These are phyloP conservation scores for Thermochaetoides thermophila DNA, from an alignment of 495 filamentous ascomycete species.

Conservation along the genomic window DNA sequence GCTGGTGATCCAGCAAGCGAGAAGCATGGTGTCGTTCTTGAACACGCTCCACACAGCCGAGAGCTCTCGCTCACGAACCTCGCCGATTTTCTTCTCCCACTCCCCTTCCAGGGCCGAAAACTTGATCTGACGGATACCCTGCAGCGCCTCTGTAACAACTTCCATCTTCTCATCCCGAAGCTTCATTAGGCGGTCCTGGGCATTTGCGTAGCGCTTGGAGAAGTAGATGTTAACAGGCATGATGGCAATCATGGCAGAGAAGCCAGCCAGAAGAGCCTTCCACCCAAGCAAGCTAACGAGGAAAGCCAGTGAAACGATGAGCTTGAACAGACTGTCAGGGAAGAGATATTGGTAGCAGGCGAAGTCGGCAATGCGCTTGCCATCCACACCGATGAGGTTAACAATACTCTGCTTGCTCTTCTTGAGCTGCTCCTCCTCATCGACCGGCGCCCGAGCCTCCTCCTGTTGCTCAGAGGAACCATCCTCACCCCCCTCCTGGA, in stretches of 20 bases:
- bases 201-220: conserved; percentile 48
- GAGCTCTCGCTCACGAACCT: conserved; percentile 52
- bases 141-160: conserved; percentile 64
- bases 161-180: conserved; percentile 63
- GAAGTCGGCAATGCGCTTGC: conserved; percentile 59
- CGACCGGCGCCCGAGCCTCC: too few relatives aligned
- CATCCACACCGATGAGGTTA: conserved; percentile 68
- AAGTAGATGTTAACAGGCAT: conserved; percentile 56
- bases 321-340: conserved; percentile 40
- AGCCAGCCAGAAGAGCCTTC: conserved; percentile 51
- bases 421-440: conserved; percentile 34
- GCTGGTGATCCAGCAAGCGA: conserved; percentile 56
- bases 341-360: conserved; percentile 51
- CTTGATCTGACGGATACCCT: conserved; percentile 79
- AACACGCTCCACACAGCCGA: conserved; percentile 50
- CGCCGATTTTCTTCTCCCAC: conserved; percentile 64
- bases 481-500: conserved; percentile 1
- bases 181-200: conserved; percentile 66
- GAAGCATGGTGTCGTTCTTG: conserved; percentile 39
- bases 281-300: conserved; percentile 58
- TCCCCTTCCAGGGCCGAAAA: conserved; percentile 69
- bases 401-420: conserved; percentile 62
- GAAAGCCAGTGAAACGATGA: conserved; percentile 51
- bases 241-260: conserved; percentile 46
- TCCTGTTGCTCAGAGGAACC: conserved; percentile 12